phyloP scores from a whole-genome alignment of 2,329 filamentous ascomycete species.

The Stemphylium vesicarium region DNA sequence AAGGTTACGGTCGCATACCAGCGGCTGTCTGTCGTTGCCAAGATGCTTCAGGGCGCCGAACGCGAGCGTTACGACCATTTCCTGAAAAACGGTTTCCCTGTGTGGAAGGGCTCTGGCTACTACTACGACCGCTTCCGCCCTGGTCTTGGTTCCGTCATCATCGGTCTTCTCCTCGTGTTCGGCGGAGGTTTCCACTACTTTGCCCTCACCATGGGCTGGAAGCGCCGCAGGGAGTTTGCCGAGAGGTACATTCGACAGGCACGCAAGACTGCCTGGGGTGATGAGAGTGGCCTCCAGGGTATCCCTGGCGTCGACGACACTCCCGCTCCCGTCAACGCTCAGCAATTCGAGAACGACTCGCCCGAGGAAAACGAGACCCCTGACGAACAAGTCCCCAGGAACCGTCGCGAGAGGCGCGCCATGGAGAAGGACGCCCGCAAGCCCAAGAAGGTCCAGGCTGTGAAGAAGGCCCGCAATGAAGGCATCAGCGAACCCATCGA shows the following conservation, averaged over 20 bases:
- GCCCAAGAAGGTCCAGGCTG: slow-evolving; percentile 57
- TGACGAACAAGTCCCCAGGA: slow-evolving; percentile 66
- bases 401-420: slow-evolving; percentile 85
- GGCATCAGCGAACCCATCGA: slow-evolving; percentile 63
- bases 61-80: slow-evolving; percentile 96
- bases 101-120: slow-evolving; percentile 97
- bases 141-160: slow-evolving; percentile 81
- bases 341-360: slow-evolving; percentile 38
- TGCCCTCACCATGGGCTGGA: slow-evolving; percentile 84
- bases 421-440: slow-evolving; percentile 85
- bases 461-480: slow-evolving; percentile 62
- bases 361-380: slow-evolving; percentile 32
- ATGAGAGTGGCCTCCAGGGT: slow-evolving; percentile 69
- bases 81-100: slow-evolving; percentile 87
- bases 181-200: slow-evolving; percentile 89
- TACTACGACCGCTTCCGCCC: slow-evolving; percentile 96
- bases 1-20: slow-evolving; percentile 82
- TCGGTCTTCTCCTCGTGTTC: slow-evolving; percentile 80
- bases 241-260: slow-evolving; percentile 91
- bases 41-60: slow-evolving; percentile 80
- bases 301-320: slow-evolving; percentile 66
- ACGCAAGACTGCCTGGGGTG: slow-evolving; percentile 86
- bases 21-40: slow-evolving; percentile 81
- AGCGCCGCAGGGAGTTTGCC: slow-evolving; percentile 88
- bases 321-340: slow-evolving; percentile 39